These are phyloP conservation scores for Dovyalis caffra DNA, from an alignment of 345 rosid genomes.

Conservation along the genomic window DNA sequence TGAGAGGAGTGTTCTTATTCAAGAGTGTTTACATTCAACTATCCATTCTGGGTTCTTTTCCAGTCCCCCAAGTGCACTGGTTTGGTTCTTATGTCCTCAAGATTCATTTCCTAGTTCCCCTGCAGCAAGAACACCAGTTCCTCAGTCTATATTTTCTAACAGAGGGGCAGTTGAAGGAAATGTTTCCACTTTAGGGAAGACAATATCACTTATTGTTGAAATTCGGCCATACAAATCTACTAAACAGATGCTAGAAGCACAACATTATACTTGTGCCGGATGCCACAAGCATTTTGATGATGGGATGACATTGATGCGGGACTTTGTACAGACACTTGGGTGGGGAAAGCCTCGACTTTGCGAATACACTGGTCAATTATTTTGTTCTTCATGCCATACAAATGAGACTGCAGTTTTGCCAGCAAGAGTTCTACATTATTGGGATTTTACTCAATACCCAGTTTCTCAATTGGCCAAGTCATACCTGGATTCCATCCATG, in stretches of 20 bases:
- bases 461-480: constrained; percentile 91
- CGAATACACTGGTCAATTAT: constrained; percentile 85
- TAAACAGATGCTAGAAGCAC: constrained; percentile 78
- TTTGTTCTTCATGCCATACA: constrained; percentile 87
- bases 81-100: constrained; percentile 75
- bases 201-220: constrained; percentile 80
- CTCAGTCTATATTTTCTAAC: constrained; percentile 30
- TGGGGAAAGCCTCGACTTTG: constrained; percentile 95
- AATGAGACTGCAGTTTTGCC: constrained; percentile 86
- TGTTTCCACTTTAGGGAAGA: constrained; percentile 65
- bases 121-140: constrained; percentile 32
- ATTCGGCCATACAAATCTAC: constrained; percentile 58
- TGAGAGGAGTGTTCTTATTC: constrained; percentile 81
- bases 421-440: constrained; percentile 82
- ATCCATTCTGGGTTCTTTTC: constrained; percentile 55
- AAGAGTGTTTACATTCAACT: constrained; percentile 74
- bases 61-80: constrained; percentile 59
- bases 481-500: constrained; percentile 84
- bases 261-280: constrained; percentile 88
- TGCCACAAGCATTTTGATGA: constrained; percentile 86
- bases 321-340: constrained; percentile 73
- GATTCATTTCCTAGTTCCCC: constrained; percentile 54
- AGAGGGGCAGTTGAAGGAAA: constrained; percentile 39
- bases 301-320: constrained; percentile 63
- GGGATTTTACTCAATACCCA: constrained; percentile 83